phyloP scores from a whole-genome alignment of 495 filamentous ascomycete genomes.

The Aspergillus mulundensis region DNA sequence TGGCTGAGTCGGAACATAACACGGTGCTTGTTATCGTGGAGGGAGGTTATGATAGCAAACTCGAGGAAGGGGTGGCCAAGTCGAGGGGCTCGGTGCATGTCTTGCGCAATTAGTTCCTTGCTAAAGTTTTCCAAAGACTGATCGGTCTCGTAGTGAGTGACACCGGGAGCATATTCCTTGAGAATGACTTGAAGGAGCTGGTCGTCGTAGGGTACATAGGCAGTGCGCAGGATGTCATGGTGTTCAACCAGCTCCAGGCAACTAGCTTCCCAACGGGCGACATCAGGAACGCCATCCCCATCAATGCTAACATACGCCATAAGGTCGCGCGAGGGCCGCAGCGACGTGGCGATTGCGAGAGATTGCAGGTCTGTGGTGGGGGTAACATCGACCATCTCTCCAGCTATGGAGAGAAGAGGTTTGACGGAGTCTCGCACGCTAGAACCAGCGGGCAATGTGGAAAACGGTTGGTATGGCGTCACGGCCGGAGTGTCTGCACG shows the following conservation, averaged over 20 bases:
- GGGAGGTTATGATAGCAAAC: slow-evolving; percentile 43
- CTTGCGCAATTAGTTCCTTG: slow-evolving; percentile 23
- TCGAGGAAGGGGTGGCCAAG: slow-evolving; percentile 51
- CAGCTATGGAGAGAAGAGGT: slow-evolving; percentile 21
- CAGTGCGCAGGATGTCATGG: slow-evolving; percentile 56
- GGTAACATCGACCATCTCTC: slow-evolving; percentile 37
- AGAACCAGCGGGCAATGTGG: background rate
- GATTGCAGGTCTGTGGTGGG: slow-evolving; percentile 47
- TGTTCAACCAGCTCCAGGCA: slow-evolving; percentile 22
- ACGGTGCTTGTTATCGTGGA: slow-evolving; percentile 26
- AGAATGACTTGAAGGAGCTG: slow-evolving; percentile 49
- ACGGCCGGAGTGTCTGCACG: background rate
- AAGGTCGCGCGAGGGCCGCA: slow-evolving; percentile 25
- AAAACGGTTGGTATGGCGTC: background rate
- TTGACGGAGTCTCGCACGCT: background rate
- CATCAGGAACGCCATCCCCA: slow-evolving; percentile 26
- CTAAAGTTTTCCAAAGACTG: slow-evolving; percentile 35
- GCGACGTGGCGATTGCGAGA: slow-evolving; percentile 48
- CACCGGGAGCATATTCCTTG: slow-evolving; percentile 30
- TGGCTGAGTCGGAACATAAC: slow-evolving; percentile 56
- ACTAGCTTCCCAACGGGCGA: slow-evolving; percentile 25
- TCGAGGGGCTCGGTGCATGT: slow-evolving; percentile 32
- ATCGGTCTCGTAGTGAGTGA: slow-evolving; percentile 42
- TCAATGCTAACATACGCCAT: slow-evolving; percentile 44
- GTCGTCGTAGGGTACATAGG: slow-evolving; percentile 44